Conservation (phyloP, 2,329 filamentous ascomycete species). For the Neoascochyta sp. region DNA sequence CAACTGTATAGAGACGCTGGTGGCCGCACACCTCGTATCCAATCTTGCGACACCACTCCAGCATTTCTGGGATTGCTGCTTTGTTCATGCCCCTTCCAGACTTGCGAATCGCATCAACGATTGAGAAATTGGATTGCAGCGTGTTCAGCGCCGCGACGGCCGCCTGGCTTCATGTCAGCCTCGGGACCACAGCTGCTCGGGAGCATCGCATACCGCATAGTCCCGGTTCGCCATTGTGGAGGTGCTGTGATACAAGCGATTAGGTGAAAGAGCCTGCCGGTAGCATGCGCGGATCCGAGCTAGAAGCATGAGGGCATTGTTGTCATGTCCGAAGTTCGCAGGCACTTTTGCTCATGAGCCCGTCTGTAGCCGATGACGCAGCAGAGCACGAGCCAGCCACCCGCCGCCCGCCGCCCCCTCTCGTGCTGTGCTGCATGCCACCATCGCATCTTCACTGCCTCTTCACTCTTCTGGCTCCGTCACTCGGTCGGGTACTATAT, state of each 20-base stretch:
- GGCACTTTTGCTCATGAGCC: constrained; percentile 14
- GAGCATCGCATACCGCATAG: constrained; percentile 27
- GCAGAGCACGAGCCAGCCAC: constrained; percentile 7
- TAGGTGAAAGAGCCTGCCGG: constrained; percentile 9
- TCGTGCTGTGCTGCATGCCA: not conserved
- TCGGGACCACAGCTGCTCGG: not conserved
- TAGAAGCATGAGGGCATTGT: constrained; percentile 34
- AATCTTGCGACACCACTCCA: constrained; percentile 69
- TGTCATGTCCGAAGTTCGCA: constrained; percentile 4
- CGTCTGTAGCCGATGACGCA: constrained; percentile 27
- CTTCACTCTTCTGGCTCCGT: too few relatives aligned
- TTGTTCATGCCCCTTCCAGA: constrained; percentile 71
- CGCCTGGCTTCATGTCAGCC: constrained; percentile 43
- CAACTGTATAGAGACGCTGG: constrained; percentile 2
- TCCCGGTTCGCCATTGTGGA: constrained; percentile 32
- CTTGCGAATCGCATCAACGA: constrained; percentile 73
- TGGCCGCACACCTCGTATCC: constrained; percentile 64
- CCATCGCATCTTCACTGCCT: too few relatives aligned
- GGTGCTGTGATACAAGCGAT: constrained; percentile 14
- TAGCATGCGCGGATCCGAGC: constrained; percentile 17
- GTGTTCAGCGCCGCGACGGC: constrained; percentile 72
- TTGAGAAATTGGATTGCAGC: constrained; percentile 73
- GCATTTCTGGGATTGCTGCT: constrained; percentile 75
- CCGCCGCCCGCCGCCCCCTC: not conserved
- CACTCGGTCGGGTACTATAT: too few relatives aligned